A percentile compares a stretch with the other conserved stretches of the same genome.
Conservation (phyloP, 1,284 basidiomycete genomes). For the Trichosporon inkin region DNA sequence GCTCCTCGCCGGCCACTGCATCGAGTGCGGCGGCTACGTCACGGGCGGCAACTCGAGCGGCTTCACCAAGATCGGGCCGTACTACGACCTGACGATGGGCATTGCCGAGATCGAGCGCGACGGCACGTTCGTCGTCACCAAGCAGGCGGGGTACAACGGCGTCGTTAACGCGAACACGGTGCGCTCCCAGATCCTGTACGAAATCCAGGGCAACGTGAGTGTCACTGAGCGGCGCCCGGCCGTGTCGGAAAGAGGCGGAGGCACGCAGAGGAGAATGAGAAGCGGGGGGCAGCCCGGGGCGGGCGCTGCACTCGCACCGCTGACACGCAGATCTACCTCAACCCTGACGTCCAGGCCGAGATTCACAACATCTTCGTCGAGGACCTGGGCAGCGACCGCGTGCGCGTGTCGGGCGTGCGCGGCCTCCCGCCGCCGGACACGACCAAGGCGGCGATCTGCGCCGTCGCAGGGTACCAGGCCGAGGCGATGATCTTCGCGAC, state of each 20-base stretch:
- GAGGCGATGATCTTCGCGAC: constrained; percentile 24
- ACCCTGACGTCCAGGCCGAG: constrained; percentile 32
- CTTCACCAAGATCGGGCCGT: constrained; percentile 20
- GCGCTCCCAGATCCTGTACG: constrained; percentile 23
- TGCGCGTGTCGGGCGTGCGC: constrained; percentile 24
- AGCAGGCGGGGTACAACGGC: constrained; percentile 18
- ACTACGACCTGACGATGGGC: constrained; percentile 29
- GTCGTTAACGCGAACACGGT: constrained; percentile 18
- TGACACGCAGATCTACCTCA: constrained; percentile 22
- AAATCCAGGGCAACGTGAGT: constrained; percentile 26
- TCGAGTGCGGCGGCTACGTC: constrained; percentile 29
- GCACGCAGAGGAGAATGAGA: too few relatives aligned
- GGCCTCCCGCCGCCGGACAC: constrained; percentile 31
- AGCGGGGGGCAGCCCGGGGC: too few relatives aligned
- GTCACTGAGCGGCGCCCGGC: too few relatives aligned
- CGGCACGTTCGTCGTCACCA: constrained; percentile 28
- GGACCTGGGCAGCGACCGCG: constrained; percentile 23
- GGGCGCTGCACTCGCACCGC: neutral
- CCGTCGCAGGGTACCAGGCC: constrained; percentile 29
- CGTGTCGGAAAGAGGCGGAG: too few relatives aligned
- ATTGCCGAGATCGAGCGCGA: constrained; percentile 32
- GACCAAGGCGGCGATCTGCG: constrained; percentile 32
- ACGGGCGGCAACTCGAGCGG: constrained; percentile 33
- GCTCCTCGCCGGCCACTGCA: constrained; percentile 27
- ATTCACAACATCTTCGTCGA: constrained; percentile 24